Conservation (phyloP, 2,329 filamentous ascomycete species). For the Aaosphaeria pasadenensis region DNA sequence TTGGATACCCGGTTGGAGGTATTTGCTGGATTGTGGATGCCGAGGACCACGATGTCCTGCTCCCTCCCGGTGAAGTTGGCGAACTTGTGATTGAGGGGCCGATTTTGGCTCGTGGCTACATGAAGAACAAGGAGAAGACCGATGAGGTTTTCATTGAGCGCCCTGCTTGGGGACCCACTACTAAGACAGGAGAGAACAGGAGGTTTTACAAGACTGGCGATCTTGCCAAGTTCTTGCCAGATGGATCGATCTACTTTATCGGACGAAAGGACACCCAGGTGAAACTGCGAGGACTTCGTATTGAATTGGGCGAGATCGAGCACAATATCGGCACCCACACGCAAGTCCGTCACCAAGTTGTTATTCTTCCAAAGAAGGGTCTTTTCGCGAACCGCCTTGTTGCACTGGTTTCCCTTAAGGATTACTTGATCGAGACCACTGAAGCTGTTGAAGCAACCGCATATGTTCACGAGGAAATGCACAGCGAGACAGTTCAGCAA, state of each 20-base stretch:
- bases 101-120: slow-evolving; percentile 16
- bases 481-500: slow-evolving; percentile 16
- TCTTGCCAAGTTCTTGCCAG: slow-evolving; percentile 9
- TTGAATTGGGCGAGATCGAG: slow-evolving; percentile 18
- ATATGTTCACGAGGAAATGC: slow-evolving; percentile 17
- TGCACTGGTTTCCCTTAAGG: slow-evolving; percentile 39
- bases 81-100: slow-evolving; percentile 24
- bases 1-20: slow-evolving; percentile 5
- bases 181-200: slow-evolving; percentile 5
- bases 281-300: slow-evolving; percentile 10
- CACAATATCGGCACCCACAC: slow-evolving; percentile 7
- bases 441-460: slow-evolving; percentile 7
- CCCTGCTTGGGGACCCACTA: slow-evolving; percentile 7
- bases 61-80: slow-evolving; percentile 14
- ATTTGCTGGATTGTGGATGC: slow-evolving; percentile 21
- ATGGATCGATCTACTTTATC: slow-evolving; percentile 13
- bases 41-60: slow-evolving; percentile 12
- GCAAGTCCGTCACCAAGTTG: slow-evolving; percentile 33
- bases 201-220: slow-evolving; percentile 20
- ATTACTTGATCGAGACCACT: slow-evolving; percentile 4
- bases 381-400: slow-evolving; percentile 38
- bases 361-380: slow-evolving; percentile 37
- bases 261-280: slow-evolving; percentile 19
- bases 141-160: slow-evolving; percentile 9
- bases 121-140: slow-evolving; percentile 16